Percentiles rank a stretch among this genome's conserved stretches.
phyloP scores from a whole-genome alignment of 2,329 filamentous ascomycete species.

The Phialemonium atrogriseum region DNA sequence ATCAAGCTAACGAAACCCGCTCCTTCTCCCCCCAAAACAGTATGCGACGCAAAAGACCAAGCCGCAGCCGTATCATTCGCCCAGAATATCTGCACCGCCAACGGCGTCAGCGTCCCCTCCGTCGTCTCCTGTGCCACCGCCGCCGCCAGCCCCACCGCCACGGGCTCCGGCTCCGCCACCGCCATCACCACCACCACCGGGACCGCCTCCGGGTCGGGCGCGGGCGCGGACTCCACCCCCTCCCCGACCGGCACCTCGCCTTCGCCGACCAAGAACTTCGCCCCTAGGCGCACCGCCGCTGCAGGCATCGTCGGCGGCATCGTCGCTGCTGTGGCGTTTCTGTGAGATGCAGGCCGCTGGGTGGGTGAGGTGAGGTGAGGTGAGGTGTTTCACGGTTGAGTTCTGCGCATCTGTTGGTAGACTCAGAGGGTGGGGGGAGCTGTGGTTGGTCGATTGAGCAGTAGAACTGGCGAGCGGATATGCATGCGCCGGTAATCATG shows the following conservation, averaged over 20 bases:
- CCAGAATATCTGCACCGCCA: constrained; percentile 20
- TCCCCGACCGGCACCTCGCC: constrained; percentile 1
- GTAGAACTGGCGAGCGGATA: too few relatives aligned
- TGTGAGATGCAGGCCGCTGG: too few relatives aligned
- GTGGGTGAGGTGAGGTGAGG: too few relatives aligned
- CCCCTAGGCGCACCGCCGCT: constrained; percentile 14
- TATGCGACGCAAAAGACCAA: constrained; percentile 21
- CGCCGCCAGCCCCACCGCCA: constrained; percentile 5
- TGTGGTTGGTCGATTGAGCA: too few relatives aligned
- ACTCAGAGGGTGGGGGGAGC: too few relatives aligned
- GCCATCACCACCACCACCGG: constrained; percentile 7
- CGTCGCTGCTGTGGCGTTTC: constrained; percentile 15
- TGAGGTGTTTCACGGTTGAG: too few relatives aligned
- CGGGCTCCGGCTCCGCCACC: constrained; percentile 6
- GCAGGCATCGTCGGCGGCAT: constrained; percentile 17
- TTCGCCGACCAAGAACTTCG: constrained; percentile 9
- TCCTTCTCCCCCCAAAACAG: too few relatives aligned
- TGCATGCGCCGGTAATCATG: too few relatives aligned
- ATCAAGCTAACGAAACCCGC: too few relatives aligned
- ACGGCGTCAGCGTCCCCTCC: constrained; percentile 24
- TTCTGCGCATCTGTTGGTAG: too few relatives aligned
- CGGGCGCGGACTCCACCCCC: constrained; percentile 4
- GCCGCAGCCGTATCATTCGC: constrained; percentile 21
- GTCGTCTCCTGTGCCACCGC: constrained; percentile 12
- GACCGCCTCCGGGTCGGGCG: constrained; percentile 8